Conservation (phyloP, 805 yeast genomes). For the Ogataea henricii region DNA sequence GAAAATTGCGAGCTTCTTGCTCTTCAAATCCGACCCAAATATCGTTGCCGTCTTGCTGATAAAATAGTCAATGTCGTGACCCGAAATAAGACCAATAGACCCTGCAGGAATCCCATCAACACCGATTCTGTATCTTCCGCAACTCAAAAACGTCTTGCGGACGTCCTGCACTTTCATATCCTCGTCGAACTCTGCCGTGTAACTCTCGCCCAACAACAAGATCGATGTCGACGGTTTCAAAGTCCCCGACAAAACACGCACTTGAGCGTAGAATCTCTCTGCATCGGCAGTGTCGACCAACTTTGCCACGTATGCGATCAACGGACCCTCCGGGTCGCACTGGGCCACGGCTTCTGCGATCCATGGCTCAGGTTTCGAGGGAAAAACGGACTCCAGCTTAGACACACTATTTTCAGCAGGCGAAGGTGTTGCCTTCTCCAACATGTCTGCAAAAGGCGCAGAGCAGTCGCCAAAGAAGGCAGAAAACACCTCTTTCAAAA, state of each 20-base stretch:
- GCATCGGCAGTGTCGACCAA: constrained; percentile 59
- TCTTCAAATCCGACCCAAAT: constrained; percentile 31
- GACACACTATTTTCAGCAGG: constrained; percentile 39
- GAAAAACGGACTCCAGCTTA: constrained; percentile 29
- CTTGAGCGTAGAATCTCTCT: constrained; percentile 52
- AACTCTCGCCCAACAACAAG: constrained; percentile 58
- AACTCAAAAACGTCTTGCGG: constrained; percentile 51
- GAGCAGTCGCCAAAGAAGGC: constrained; percentile 53
- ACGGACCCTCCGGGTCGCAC: constrained; percentile 43
- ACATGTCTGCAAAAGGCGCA: constrained; percentile 54
- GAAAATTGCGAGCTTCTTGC: constrained; percentile 34
- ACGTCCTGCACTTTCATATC: constrained; percentile 48
- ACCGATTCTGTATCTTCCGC: constrained; percentile 69
- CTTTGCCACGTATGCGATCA: constrained; percentile 59
- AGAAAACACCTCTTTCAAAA: constrained; percentile 56
- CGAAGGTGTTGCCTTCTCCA: constrained; percentile 37
- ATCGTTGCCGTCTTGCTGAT: constrained; percentile 66
- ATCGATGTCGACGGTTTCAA: constrained; percentile 50
- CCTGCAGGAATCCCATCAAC: constrained; percentile 62
- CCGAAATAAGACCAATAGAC: constrained; percentile 65
- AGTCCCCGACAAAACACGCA: constrained; percentile 64
- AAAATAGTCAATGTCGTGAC: constrained; percentile 51
- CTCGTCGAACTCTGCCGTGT: constrained; percentile 49
- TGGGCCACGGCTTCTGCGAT: constrained; percentile 23
- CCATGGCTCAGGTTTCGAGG: constrained; percentile 27